Evolutionary conservation across 495 filamentous ascomycete genomes (phyloP), one percentile per base, ranked within the genome.

Genomic region (Apiosordaria backusii): DNA sequence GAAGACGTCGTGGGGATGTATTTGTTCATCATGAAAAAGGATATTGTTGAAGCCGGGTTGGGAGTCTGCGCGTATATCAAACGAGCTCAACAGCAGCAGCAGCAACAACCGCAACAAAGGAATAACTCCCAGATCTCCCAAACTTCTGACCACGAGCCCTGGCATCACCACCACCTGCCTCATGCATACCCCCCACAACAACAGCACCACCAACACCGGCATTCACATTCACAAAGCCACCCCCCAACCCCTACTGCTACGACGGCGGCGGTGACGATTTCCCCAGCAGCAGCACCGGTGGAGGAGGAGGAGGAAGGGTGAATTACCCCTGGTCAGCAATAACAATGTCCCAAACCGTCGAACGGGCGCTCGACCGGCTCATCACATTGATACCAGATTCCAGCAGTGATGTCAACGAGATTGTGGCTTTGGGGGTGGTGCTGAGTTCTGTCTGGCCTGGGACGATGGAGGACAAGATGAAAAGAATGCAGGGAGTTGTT

Each of bases 41-140:
- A 78, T 60, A 74, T 78, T 50, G 66, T 76, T 2, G 74, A 78
- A 65, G 74, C 76, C 5, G 72, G 73, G 5, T 74, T 80, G 26
- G 72, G 77, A 29, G 59, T 80, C 23, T 80, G 77, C 64, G 76
- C 74, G 58, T 80, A 74, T 54, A 71, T 78, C 64, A 76, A 75
- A 26, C 45, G 50, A 35, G 13, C 40, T 7, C 5, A 15, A 10
- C 57, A 59, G 5, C 21, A 5, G 10, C 22, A 18, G 21, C 57
- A 59, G 25, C 21, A 58, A 6, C 55, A 58, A 23, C 19, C 21
- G 55, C 16, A 59, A 7, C 57, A 59, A 7, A 27, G 22, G 19
- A 55, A 55, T 55, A 21, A 55, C 21, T 55, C 53, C 2, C 53
- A 45, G 35, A 45, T 45, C 5, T 45, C 35, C 9, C 35, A 45